Conservation (phyloP, 2,329 filamentous ascomycete species). For the Ophiobolus disseminans region DNA sequence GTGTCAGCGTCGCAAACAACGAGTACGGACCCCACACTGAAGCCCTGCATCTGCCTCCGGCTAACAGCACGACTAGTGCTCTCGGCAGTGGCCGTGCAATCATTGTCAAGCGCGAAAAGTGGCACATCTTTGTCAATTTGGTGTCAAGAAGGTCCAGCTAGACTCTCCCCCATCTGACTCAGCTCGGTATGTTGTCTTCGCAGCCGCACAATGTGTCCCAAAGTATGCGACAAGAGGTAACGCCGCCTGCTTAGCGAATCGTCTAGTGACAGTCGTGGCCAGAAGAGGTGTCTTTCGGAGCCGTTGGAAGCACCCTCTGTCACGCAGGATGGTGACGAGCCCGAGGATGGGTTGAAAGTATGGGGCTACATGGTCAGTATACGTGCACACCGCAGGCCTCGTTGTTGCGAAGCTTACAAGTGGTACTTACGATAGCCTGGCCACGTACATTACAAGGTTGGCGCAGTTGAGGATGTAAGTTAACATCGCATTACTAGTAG, state of each 20-base stretch:
- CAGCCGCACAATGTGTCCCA: no score
- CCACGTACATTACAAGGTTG: conserved; percentile 42
- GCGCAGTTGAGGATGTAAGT: conserved; percentile 24
- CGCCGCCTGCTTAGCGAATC: conserved; percentile 17
- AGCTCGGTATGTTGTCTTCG: conserved; percentile 27
- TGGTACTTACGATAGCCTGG: no score
- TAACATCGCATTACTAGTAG: background rate
- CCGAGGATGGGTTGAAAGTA: conserved; percentile 38
- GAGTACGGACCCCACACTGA: conserved; percentile 42
- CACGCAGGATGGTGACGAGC: conserved; percentile 9
- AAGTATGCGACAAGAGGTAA: no score
- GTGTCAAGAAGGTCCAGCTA: conserved; percentile 41
- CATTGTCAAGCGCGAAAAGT: conserved; percentile 58
- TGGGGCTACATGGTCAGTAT: conserved; percentile 50
- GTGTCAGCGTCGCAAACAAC: conserved; percentile 61
- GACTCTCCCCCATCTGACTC: conserved; percentile 27
- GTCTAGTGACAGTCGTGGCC: conserved; percentile 19
- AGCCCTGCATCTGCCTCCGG: conserved; percentile 7
- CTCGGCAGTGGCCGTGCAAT: conserved; percentile 60
- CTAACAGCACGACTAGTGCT: conserved; percentile 51
- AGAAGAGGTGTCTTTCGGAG: conserved; percentile 29
- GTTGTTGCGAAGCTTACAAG: no score
- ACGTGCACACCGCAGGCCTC: no score
- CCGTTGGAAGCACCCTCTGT: conserved; percentile 10
- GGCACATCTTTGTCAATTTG: conserved; percentile 58